Base-by-base conservation (phyloP, 768 basidiomycete species). In the Leccinum incarnatum region DNA sequence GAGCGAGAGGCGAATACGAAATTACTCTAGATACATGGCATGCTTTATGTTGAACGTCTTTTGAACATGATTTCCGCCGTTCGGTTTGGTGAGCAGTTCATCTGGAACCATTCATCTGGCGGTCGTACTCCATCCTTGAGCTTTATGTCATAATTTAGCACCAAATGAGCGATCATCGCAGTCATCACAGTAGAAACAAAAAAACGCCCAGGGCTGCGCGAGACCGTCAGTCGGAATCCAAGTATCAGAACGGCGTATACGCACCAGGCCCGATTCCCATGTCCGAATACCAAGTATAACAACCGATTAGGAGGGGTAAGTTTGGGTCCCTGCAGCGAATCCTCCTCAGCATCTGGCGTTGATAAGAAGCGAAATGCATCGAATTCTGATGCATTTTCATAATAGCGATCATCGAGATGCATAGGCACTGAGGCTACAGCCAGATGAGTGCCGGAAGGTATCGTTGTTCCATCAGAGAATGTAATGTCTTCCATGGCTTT, bases 131-230 rank as follows among this genome's bases (percentile, higher is more conserved):
- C 74, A 30, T 72, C 72, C 47, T 75, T 71, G 34, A 76, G 57
- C 50, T 70, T 70, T 36, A 79, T 66, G 58, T 79, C 78, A 65
- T 78, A 79, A 58, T 72, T 69, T 54, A 76, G 54, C 12, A 79
- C 67, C 58, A 80, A 60, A 57, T 77, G 68, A 29, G 79, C 79
- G 66, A 78, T 67, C 63, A 76, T 72, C 1, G 72, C 67, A 30
- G 79, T 79, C 66, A 79, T 66, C 65, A 71, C 64, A 25, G 72
- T 71, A 4, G 76, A 75, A 27, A 69, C 76, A 57, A 80, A 79
- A 62, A 77, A 78, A 10, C 79, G 72, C 4, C 79, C 78, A 4
- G 78, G 78, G 57, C 77, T 79, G 56, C 15, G 19, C 40, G 56
- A 53, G 32, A n/a, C 40, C 50, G 56, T 65, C 45, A 65, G 56